Evolutionary conservation across 1,284 basidiomycete genomes (phyloP).

Genomic region (Heterobasidion parviporum): DNA sequence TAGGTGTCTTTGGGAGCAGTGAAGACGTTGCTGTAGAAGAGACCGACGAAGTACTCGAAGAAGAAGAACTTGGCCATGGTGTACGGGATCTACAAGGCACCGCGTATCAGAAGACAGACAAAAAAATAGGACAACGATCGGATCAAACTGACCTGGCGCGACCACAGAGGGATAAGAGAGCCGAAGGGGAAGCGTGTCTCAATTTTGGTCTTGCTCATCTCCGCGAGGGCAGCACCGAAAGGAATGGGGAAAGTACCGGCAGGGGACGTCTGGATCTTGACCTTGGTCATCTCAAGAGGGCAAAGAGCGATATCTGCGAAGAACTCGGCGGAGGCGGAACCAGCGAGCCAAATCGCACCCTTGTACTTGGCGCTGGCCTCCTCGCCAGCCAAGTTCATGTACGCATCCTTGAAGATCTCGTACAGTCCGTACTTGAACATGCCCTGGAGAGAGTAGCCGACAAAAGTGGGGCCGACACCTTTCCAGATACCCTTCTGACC

Average conservation of each 20-base stretch:
- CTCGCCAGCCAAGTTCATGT: slow-evolving; percentile 81
- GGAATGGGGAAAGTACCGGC: slow-evolving; percentile 66
- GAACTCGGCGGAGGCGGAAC: slow-evolving; percentile 89
- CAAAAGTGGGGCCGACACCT: slow-evolving; percentile 85
- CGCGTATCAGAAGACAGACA: neutral
- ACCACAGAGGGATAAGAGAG: slow-evolving; percentile 76
- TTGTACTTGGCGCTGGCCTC: slow-evolving; percentile 85
- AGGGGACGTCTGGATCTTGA: slow-evolving; percentile 75
- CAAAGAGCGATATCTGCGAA: slow-evolving; percentile 90
- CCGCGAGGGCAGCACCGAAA: slow-evolving; percentile 58
- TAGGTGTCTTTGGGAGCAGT: slow-evolving; percentile 68
- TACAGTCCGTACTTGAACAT: slow-evolving; percentile 97
- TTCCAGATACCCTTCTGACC: slow-evolving; percentile 86
- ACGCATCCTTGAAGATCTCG: slow-evolving; percentile 90
- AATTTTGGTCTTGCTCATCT: slow-evolving; percentile 55
- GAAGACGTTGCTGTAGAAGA: slow-evolving; percentile 74
- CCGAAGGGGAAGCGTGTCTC: slow-evolving; percentile 78
- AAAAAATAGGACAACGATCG: too few species aligned
- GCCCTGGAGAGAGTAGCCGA: slow-evolving; percentile 95
- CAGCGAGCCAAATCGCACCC: slow-evolving; percentile 89
- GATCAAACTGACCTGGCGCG: slow-evolving; percentile 53
- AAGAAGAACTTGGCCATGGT: slow-evolving; percentile 87
- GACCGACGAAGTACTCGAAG: slow-evolving; percentile 71
- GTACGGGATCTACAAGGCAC: slow-evolving; percentile 60
- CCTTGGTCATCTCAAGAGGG: slow-evolving; percentile 79